These are phyloP conservation scores for Thalassiosira mediterranea DNA, from an alignment of 352 stramenopile species.

Conservation along the genomic window DNA sequence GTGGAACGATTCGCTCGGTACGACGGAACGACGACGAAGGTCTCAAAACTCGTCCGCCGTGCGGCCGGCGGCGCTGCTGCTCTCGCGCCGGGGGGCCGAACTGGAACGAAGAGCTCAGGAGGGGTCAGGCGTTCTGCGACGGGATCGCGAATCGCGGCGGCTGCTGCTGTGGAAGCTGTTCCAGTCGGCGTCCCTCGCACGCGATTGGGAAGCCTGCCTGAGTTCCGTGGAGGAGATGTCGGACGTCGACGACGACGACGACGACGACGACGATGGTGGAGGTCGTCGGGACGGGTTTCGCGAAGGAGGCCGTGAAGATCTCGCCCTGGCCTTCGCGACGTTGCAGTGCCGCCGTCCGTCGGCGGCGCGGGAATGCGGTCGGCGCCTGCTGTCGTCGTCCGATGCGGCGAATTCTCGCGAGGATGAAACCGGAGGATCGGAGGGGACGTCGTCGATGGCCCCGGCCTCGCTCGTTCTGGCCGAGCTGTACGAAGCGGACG, in stretches of 20 bases:
- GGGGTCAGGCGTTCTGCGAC: neutral
- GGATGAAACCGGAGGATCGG: neutral
- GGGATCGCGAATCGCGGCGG: conserved; percentile 1
- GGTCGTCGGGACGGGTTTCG: too few species aligned
- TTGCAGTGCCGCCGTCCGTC: conserved; percentile 43
- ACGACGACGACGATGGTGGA: neutral
- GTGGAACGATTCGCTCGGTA: conserved; percentile 19
- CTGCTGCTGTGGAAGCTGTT: conserved; percentile 50
- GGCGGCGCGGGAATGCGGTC: conserved; percentile 17
- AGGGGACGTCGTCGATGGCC: too few species aligned
- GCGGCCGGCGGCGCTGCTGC: conserved; percentile 21
- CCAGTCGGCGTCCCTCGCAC: conserved; percentile 33
- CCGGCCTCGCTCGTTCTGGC: conserved; percentile 4
- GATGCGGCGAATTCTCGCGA: neutral
- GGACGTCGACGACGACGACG: neutral
- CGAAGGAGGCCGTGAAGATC: too few species aligned
- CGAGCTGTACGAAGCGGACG: conserved; percentile 42
- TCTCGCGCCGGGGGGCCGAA: conserved; percentile 1
- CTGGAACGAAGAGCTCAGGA: neutral
- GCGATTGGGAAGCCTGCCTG: conserved; percentile 45
- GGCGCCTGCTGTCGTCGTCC: conserved; percentile 5
- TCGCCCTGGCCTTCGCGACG: conserved; percentile 36
- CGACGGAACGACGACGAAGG: too few species aligned
- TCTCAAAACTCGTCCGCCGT: neutral
- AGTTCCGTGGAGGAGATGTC: conserved; percentile 31